phyloP scores from a whole-genome alignment of 805 yeast genomes.

The Pichia californica region DNA sequence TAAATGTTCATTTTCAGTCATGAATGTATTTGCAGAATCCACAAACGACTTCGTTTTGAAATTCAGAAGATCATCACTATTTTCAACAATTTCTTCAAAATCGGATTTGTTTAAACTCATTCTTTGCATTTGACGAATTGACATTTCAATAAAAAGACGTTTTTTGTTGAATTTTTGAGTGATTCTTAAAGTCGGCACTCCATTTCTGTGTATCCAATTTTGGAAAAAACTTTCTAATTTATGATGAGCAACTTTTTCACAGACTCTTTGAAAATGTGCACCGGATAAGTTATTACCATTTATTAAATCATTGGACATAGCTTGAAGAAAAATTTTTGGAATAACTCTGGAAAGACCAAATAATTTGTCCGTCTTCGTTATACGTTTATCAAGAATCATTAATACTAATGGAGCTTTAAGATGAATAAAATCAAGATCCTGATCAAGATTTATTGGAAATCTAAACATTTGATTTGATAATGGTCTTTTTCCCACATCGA shows the following conservation, averaged over 20 bases:
- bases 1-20: conserved; percentile 39
- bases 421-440: conserved; percentile 61
- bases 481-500: conserved; percentile 76
- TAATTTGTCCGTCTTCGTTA: conserved; percentile 94
- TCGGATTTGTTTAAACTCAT: conserved; percentile 33
- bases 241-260: conserved; percentile 89
- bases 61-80: conserved; percentile 1
- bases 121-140: conserved; percentile 81
- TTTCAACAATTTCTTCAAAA: conserved; percentile 10
- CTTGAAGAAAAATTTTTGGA: conserved; percentile 86
- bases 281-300: conserved; percentile 73
- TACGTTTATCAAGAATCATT: conserved; percentile 77
- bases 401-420: conserved; percentile 83
- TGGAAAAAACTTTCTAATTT: conserved; percentile 76
- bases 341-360: conserved; percentile 88
- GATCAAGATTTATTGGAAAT: conserved; percentile 52
- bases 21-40: conserved; percentile 36
- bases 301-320: conserved; percentile 88
- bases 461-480: conserved; percentile 63
- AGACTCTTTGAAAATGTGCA: conserved; percentile 81
- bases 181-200: conserved; percentile 82
- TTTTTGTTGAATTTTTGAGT: conserved; percentile 92
- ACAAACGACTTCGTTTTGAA: conserved; percentile 27
- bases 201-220: conserved; percentile 89
- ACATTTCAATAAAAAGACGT: conserved; percentile 90